phyloP scores from a whole-genome alignment of 2,329 filamentous ascomycete genomes.

The Fusarium poae region DNA sequence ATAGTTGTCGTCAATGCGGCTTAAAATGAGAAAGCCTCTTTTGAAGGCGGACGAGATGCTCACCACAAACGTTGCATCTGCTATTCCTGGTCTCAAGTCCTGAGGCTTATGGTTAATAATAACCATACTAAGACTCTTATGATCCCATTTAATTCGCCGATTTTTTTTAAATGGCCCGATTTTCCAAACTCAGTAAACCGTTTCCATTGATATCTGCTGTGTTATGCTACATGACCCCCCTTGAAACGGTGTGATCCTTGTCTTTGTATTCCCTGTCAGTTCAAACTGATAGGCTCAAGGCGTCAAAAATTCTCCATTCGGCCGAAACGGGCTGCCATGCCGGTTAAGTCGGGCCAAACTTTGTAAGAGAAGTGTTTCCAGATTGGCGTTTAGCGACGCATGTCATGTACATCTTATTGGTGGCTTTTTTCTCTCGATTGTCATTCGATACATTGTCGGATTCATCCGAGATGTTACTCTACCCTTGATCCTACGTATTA shows the following conservation, averaged over 20 bases:
- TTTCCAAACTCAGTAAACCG: conserved; percentile 5
- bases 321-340: conserved; percentile 7
- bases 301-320: conserved; percentile 2
- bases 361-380: conserved; percentile 15
- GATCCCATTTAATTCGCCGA: not conserved
- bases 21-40: not conserved
- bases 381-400: conserved; percentile 13
- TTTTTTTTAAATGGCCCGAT: not conserved
- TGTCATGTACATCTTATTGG: not conserved
- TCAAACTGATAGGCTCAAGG: not conserved
- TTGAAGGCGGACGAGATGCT: not conserved
- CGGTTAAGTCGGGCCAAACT: conserved; percentile 3
- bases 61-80: not conserved
- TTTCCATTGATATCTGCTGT: conserved; percentile 1
- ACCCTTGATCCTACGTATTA: not conserved
- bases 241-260: not conserved
- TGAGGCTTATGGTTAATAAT: conserved; percentile 6
- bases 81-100: not conserved
- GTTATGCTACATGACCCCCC: conserved; percentile 1
- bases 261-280: not conserved
- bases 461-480: conserved; percentile 12
- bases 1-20: not conserved
- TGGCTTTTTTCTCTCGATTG: not conserved
- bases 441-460: conserved; percentile 15
- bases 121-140: conserved; percentile 6